Evolutionary conservation across 78 protist genomes (phyloP), one percentile per base, ranked within the genome.

Genomic region (Tieghemostelium lacteum): DNA sequence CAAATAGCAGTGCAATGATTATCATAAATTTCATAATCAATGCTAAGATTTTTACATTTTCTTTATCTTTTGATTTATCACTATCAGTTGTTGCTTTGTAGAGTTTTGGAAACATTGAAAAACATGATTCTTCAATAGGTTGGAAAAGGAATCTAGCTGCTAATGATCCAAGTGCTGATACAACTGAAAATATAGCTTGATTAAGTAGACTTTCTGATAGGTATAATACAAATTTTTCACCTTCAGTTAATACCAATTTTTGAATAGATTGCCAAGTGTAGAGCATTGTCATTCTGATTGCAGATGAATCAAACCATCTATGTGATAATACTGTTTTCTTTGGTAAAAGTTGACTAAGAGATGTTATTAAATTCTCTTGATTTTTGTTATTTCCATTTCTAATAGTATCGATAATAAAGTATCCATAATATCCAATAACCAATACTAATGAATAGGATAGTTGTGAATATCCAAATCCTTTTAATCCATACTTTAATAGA

Each of bases 181-280:
- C 89, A 8, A 83, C 75, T 26, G 89, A 71, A 31, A 83, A 83
- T 0, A 83, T 83, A 7, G 78, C 89, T 69, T 83, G 89, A 60
- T 67, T 63, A 12, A 24, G 31, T 2, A 67, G 33, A 26, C 26
- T 40, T 31, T 69, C 80, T 58, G 72, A 69, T 31, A 69, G 42
- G 42, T 66, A 83, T 28, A 83, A 42, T 14, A 83, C 77, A 66
- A 69, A 58, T 49, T 83, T 83, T 31, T 83, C 89, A 42, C 89
- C 89, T 26, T 83, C 89, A 49, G 70, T 60, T 22, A 83, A 55
- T 58, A 83, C 29, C 34, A 83, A 39, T 40, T 83, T 83, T 39
- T 83, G 75, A 29, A 83, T 58, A 34, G 89, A 69, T 83, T 83
- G 89, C 89, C 89, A 83, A 40, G 89, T 83, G 45, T 83, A 83